Conservation (phyloP, 2,329 filamentous ascomycete genomes). For the Leptographium wingfieldii region DNA sequence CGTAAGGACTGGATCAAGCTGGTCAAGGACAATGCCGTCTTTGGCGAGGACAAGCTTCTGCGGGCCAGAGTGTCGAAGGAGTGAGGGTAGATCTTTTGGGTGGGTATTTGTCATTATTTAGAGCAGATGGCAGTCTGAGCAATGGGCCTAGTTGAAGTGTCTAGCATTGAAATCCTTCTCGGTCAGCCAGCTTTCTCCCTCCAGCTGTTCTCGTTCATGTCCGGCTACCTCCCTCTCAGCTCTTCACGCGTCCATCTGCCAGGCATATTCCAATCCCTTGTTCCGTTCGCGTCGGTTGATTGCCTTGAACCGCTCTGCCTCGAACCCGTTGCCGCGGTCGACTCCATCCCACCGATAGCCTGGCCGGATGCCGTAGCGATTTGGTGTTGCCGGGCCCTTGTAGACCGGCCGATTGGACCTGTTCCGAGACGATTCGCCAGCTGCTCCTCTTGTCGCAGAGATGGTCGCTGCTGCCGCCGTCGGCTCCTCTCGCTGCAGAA, state of each 20-base stretch:
- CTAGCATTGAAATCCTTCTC: too few species aligned
- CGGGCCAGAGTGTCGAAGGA: slow-evolving; percentile 16
- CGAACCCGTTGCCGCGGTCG: slow-evolving; percentile 85
- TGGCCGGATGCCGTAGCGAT: slow-evolving; percentile 85
- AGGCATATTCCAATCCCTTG: slow-evolving; percentile 74
- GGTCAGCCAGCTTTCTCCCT: too few species aligned
- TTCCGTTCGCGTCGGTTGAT: slow-evolving; percentile 65
- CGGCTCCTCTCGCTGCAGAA: slow-evolving; percentile 38
- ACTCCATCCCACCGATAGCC: slow-evolving; percentile 97
- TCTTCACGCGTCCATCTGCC: slow-evolving; percentile 67
- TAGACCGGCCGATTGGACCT: slow-evolving; percentile 51
- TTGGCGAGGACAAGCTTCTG: slow-evolving; percentile 43
- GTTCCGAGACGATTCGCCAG: slow-evolving; percentile 14
- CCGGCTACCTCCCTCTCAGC: background rate
- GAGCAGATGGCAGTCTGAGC: too few species aligned
- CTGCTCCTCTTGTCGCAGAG: background rate
- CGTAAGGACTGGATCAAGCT: slow-evolving; percentile 45
- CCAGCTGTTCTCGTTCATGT: too few species aligned
- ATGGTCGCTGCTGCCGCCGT: slow-evolving; percentile 1
- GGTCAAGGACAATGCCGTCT: slow-evolving; percentile 42
- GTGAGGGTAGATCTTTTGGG: background rate
- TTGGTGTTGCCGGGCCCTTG: slow-evolving; percentile 68
- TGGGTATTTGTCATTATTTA: background rate
- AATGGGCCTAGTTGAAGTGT: too few species aligned
- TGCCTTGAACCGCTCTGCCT: slow-evolving; percentile 83